phyloP scores from a whole-genome alignment of 176 grass and related monocot genomes.

The Rhipidocladum racemiflorum region DNA sequence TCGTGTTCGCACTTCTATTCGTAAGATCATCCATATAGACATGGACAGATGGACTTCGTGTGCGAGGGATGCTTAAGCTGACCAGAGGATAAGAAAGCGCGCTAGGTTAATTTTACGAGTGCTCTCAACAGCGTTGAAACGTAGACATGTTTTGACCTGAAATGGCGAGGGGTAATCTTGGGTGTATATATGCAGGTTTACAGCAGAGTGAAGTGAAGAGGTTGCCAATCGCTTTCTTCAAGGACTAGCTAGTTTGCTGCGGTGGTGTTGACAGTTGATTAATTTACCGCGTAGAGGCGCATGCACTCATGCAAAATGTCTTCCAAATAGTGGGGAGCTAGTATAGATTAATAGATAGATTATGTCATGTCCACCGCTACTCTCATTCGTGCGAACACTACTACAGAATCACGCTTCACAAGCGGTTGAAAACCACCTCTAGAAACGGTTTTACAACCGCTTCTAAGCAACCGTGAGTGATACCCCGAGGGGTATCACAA shows the following conservation, averaged over 20 bases:
- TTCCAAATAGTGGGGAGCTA: neutral
- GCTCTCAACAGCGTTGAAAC: neutral
- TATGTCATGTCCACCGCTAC: neutral
- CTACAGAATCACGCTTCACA: no score
- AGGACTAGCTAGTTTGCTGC: neutral
- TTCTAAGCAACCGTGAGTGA: no score
- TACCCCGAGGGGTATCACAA: no score
- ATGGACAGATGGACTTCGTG: no score
- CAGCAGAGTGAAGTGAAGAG: neutral
- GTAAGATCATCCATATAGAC: neutral
- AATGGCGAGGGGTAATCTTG: neutral
- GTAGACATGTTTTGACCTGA: conserved; percentile 8
- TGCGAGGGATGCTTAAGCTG: neutral
- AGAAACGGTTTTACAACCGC: no score
- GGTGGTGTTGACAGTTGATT: neutral
- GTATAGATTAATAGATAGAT: no score
- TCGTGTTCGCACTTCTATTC: neutral
- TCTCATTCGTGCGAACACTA: neutral
- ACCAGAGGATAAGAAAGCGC: neutral
- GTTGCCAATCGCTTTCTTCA: neutral
- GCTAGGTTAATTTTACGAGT: neutral
- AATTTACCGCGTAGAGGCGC: no score
- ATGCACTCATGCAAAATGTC: neutral
- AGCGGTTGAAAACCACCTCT: no score
- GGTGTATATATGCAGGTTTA: neutral